Evolutionary conservation across 768 basidiomycete species (phyloP), one percentile per base, ranked within the genome.

Genomic region (Russula vinacea): DNA sequence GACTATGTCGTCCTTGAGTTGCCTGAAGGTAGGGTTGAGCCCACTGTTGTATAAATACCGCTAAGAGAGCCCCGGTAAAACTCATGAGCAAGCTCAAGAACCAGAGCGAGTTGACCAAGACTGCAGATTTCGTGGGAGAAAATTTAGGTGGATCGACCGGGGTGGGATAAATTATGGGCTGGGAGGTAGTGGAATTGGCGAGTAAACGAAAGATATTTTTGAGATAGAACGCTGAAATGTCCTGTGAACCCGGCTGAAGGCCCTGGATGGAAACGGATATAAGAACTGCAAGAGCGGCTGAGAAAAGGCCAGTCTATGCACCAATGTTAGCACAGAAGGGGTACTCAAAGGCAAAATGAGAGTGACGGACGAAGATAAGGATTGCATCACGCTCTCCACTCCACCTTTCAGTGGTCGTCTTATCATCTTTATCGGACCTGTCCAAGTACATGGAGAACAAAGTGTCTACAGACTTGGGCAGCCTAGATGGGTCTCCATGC

Each of bases 41-140:
- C 83, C 83, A 84, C 56, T 81, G 79, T 65, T 84, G 78, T 29
- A 81, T 76, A 8, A 83, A 68, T 13, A 79, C 81, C 16, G 80
- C 80, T 7, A 72, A 62, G 22, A 82, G 72, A 58, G 78, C 80
- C 49, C 78, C 76, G 4, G 73, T 74, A 14, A 84, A 72, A 63
- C 79, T 81, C 49, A 80, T 70, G 1, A 67, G 50, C 2, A 75
- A 63, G 55, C 71, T 71, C 37, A 69, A 45, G 67, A 83, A 80
- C 79, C 78, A 83, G 4, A 80, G 70, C 0, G 67, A 68, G 62
- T 82, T 82, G 35, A 74, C 66, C 67, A 76, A 76, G 37, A 79
- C 64, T 0, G 77, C 67, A 11, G 76, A 74, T 6, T 62, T 58
- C 16, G 74, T 73, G 1, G 71, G 61, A 9, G 44, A 37, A 62